Evolutionary conservation across 345 rosid genomes (phyloP).

Genomic region (Bretschneidera sinensis): DNA sequence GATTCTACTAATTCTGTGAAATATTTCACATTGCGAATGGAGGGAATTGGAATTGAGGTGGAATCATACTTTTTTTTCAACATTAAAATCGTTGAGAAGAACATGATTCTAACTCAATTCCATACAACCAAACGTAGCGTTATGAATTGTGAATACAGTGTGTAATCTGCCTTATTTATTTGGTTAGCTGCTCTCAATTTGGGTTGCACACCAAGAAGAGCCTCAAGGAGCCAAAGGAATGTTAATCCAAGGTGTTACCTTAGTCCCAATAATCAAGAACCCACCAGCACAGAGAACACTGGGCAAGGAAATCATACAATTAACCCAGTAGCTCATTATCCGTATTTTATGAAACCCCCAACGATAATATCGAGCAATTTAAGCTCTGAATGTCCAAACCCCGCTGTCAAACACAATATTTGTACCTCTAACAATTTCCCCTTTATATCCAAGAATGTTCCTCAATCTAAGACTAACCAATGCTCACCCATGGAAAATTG

Average conservation of each 20-base stretch:
- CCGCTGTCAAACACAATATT: conserved; percentile 5
- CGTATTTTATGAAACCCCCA: conserved; percentile 18
- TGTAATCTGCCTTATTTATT: background rate
- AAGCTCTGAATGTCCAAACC: conserved; percentile 12
- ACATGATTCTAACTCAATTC: too few relatives aligned
- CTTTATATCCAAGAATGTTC: conserved; percentile 16
- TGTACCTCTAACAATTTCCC: conserved; percentile 13
- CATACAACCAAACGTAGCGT: too few relatives aligned
- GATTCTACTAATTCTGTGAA: too few relatives aligned
- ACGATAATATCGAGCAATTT: conserved; percentile 7
- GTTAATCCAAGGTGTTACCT: conserved; percentile 45
- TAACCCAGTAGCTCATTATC: conserved; percentile 16
- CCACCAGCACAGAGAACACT: conserved; percentile 12
- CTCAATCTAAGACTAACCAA: conserved; percentile 12
- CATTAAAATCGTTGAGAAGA: background rate
- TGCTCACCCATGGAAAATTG: conserved; percentile 15
- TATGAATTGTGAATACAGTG: background rate
- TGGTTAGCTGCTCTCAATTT: conserved; percentile 65
- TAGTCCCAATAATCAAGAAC: conserved; percentile 23
- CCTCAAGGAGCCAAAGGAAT: conserved; percentile 59
- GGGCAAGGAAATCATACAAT: conserved; percentile 15
- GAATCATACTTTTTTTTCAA: too few relatives aligned
- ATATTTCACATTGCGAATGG: too few relatives aligned
- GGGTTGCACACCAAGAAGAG: conserved; percentile 58
- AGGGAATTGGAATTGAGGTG: too few relatives aligned